A percentile compares a stretch with the other conserved stretches of the same genome.
Evolutionary conservation across 2,329 filamentous ascomycete species (phyloP).

Genomic region (Fusarium aywerte): DNA sequence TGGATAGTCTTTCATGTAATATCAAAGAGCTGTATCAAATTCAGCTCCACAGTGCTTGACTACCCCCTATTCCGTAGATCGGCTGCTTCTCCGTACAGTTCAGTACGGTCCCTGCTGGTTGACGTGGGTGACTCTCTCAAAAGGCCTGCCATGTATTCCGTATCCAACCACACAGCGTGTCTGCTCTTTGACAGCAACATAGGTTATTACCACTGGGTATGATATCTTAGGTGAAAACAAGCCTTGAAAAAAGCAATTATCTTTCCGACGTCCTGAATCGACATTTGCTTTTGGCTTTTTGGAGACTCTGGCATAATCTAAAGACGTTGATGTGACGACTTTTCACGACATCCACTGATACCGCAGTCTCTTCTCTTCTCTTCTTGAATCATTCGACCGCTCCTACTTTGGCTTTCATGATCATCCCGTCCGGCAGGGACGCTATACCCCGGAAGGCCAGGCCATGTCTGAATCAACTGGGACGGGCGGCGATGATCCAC

Average conservation of each 20-base stretch:
- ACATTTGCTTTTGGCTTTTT: neutral
- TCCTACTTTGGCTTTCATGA: conserved; percentile 18
- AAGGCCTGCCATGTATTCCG: neutral
- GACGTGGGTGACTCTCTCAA: neutral
- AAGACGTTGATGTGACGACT: neutral
- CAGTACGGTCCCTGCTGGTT: neutral
- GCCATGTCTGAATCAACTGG: conserved; percentile 28
- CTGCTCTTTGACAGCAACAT: neutral
- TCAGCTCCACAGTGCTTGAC: conserved; percentile 30
- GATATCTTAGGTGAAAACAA: neutral
- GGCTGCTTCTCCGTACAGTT: conserved; percentile 21
- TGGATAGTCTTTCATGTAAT: neutral
- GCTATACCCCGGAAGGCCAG: conserved; percentile 40
- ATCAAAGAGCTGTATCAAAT: conserved; percentile 32
- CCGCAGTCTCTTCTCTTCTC: neutral
- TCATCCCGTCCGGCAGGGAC: conserved; percentile 26
- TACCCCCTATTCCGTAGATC: conserved; percentile 37
- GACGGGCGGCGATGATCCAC: conserved; percentile 36
- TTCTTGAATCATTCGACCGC: conserved; percentile 13
- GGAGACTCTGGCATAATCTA: neutral
- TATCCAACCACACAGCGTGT: neutral
- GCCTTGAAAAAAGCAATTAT: conserved; percentile 7
- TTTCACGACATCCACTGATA: neutral
- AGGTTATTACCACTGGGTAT: neutral
- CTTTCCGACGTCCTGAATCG: neutral